Base-by-base conservation (phyloP, 164 flowering plant species). In the Vitis vinifera region DNA sequence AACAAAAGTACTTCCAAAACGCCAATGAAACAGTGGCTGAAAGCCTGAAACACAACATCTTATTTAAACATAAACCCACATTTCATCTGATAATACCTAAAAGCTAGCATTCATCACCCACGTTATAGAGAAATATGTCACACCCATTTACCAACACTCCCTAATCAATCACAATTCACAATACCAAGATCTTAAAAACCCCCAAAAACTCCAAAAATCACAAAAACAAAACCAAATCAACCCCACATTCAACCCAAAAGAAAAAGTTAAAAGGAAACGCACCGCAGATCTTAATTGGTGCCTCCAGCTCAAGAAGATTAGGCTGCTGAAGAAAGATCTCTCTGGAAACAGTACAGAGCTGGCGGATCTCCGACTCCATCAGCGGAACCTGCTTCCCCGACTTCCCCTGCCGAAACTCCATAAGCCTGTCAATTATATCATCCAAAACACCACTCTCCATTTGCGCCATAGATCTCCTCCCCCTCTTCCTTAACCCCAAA, bases 261-360 rank as follows among this genome's bases (percentile, higher is more conserved):
- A 37, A 53, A 29, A 16, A 29, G 56, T 9, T 8, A 50, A 23
- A 16, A 53, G 59, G 57, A 49, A 65, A 31, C 51, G 16, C 62
- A 82, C 83, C 85, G 19, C 85, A 79, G 75, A 79, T 79, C 77
- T 79, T 76, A 68, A 82, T 74, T 69, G 85, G 85, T 3, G 85
- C 85, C 57, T 72, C 77, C 9, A 82, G 77, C 69, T 82, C 82
- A 3, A 79, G 80, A 10, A 82, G 80, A 62, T 62, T 75, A 37
- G 85, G 85, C 60, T 82, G 85, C 19, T 75, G 79, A 12, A 81
- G 78, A 8, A 81, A 76, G 63, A 81, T 81, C 56, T 78, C 80
- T 44, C 69, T 67, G 17, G 84, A 60, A n/a, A 65, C 77, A 6
- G 69, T 2, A 67, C 84, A 81, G 9, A 81, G 78, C 68, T 73